phyloP scores from a whole-genome alignment of 441 rosid genomes.

The Aleurites moluccanus region DNA sequence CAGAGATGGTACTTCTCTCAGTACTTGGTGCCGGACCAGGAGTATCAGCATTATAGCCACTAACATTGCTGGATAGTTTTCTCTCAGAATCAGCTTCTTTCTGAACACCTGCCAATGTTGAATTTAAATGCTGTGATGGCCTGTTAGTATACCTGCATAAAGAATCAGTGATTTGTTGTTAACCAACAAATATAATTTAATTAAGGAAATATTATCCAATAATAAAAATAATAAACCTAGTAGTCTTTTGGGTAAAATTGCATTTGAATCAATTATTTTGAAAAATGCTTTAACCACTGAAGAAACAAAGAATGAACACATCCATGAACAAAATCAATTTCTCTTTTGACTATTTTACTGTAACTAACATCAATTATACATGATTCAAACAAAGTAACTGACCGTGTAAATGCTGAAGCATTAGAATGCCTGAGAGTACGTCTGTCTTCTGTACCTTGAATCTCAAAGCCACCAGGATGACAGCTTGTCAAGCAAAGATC shows the following conservation, averaged over 20 bases:
- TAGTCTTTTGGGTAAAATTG: background rate
- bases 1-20: conserved; percentile 43
- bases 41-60: conserved; percentile 31
- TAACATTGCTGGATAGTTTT: conserved; percentile 29
- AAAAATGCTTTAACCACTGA: conserved; percentile 1
- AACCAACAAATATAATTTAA: background rate
- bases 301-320: background rate
- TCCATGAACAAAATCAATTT: background rate
- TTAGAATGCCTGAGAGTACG: conserved; percentile 60
- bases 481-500: conserved; percentile 76
- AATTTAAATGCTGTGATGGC: conserved; percentile 39
- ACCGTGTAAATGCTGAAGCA: conserved; percentile 84
- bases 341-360: background rate
- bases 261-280: background rate
- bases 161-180: conserved; percentile 14
- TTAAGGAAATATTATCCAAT: background rate
- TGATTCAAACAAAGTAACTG: conserved; percentile 25
- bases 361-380: background rate
- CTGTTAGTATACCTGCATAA: conserved; percentile 61
- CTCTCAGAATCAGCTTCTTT: conserved; percentile 42
- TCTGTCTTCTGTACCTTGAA: conserved; percentile 44
- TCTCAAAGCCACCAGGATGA: conserved; percentile 37
- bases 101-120: conserved; percentile 33
- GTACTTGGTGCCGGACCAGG: conserved; percentile 42
- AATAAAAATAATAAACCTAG: background rate